Evolutionary conservation across 2,329 filamentous ascomycete species (phyloP), one percentile per base, ranked within the genome.

Genomic region (Paecilomyces sp.): DNA sequence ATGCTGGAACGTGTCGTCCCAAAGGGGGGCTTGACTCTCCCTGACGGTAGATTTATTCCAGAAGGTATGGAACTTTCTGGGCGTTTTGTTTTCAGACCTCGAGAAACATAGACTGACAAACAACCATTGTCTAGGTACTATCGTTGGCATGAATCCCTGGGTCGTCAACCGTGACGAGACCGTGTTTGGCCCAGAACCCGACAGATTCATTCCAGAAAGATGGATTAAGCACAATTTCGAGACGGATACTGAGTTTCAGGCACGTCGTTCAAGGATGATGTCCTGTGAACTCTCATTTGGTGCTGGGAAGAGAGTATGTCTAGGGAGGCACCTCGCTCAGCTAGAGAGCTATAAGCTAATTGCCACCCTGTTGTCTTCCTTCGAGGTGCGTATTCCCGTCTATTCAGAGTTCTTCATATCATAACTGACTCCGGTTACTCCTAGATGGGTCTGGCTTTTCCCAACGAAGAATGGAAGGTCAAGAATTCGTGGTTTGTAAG

Each of bases 401-500:
- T 30, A 24, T 5, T 53, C 22, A 6, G 3, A 6, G 25, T 41
- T 22, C 31, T 50, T 31, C 9, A n/a, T n/a, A 28, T 15, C 3
- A 13, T 24, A 3, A 25, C 24, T 25, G 11, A 53, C 51, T 28
- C 28, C 53, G 34, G 12, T 22, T 33, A 22, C 53, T 47, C 52
- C 31, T 62, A 70, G 73, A 73, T 77, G 59, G 68, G 68, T 11
- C 68, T 77, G 11, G 71, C 71, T 31, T 67, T 75, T 58, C 69
- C 67, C 15, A 64, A 60, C 13, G 68, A 73, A 60, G 70, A 77
- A 58, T 77, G 75, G 75, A 64, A 71, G 30, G 51, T 78, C n/a
- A 68, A 70, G 34, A 76, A 75, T 60, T 72, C 72, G 54, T 77
- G 74, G 75, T 77, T 78, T 58, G 68, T 77, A 5, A 71, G 73